phyloP scores from a whole-genome alignment of 495 filamentous ascomycete species.

The Bombardia bombarda region DNA sequence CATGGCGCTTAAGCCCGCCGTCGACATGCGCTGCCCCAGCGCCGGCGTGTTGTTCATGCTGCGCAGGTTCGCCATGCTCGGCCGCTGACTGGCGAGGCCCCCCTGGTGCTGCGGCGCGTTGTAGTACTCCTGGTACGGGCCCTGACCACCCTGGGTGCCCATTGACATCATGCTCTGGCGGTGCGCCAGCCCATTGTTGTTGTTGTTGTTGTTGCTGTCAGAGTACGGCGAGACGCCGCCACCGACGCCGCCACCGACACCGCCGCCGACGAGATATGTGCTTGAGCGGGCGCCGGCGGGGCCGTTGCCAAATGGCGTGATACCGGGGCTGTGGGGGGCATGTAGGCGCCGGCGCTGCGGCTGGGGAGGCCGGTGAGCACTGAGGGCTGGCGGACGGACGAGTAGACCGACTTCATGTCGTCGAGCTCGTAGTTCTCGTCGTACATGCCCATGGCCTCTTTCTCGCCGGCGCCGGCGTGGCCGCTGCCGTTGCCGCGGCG shows the following conservation, averaged over 20 bases:
- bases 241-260: no score
- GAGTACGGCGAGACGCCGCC: constrained; percentile 27
- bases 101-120: no score
- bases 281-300: constrained; percentile 37
- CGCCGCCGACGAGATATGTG: no score
- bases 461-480: constrained; percentile 54
- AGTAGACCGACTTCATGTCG: constrained; percentile 94
- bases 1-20: constrained; percentile 27
- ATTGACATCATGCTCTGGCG: constrained; percentile 46
- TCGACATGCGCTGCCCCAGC: constrained; percentile 32
- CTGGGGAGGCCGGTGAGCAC: constrained; percentile 81
- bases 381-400: constrained; percentile 86
- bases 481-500: constrained; percentile 77
- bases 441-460: constrained; percentile 42
- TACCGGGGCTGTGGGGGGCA: constrained; percentile 72
- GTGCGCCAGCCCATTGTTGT: constrained; percentile 28
- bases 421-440: constrained; percentile 86
- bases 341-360: constrained; percentile 52
- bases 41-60: constrained; percentile 27
- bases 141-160: constrained; percentile 33
- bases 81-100: constrained; percentile 3
- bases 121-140: constrained; percentile 41
- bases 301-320: constrained; percentile 47
- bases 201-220: no score
- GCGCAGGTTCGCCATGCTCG: constrained; percentile 23